Percentiles rank a stretch among this genome's conserved stretches.
Conservation (phyloP, 2,329 filamentous ascomycete species). For the Aspergillus sp. region DNA sequence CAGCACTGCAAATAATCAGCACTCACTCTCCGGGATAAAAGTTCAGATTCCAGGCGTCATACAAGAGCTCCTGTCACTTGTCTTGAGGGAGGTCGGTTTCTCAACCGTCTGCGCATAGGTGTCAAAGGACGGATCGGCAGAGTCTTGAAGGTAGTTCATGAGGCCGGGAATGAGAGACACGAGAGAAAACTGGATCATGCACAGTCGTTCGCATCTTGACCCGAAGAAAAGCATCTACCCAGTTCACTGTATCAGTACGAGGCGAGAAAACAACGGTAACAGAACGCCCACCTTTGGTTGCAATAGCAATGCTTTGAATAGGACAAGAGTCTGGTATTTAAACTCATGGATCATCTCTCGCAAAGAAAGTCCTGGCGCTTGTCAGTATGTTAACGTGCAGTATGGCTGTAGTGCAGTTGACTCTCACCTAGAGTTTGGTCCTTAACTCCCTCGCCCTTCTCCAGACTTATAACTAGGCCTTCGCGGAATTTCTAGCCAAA, state of each 20-base stretch:
- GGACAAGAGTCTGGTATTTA: conserved; percentile 87
- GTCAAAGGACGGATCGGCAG: conserved; percentile 89
- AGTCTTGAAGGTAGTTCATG: conserved; percentile 88
- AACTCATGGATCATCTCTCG: conserved; percentile 93
- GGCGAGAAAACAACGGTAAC: not conserved
- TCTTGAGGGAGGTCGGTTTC: conserved; percentile 80
- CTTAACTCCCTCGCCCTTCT: conserved; percentile 67
- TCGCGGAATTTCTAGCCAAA: conserved; percentile 77
- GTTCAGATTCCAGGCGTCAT: conserved; percentile 21
- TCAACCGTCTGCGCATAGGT: conserved; percentile 72
- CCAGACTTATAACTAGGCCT: conserved; percentile 64
- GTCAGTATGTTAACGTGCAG: conserved; percentile 11
- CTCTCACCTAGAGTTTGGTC: conserved; percentile 82
- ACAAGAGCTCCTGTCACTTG: conserved; percentile 84
- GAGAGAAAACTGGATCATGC: conserved; percentile 97
- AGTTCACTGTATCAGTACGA: conserved; percentile 13
- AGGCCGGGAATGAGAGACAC: conserved; percentile 93
- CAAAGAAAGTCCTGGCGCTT: conserved; percentile 60
- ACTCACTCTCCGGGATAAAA: not conserved
- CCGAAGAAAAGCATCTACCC: conserved; percentile 95
- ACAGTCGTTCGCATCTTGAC: conserved; percentile 89
- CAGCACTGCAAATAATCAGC: conserved; percentile 57
- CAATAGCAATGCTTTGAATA: conserved; percentile 89
- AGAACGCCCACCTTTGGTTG: conserved; percentile 75
- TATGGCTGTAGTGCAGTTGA: not conserved